These are phyloP conservation scores for Aureobasidium pullulans DNA, from an alignment of 2,329 filamentous ascomycete genomes.

Conservation along the genomic window DNA sequence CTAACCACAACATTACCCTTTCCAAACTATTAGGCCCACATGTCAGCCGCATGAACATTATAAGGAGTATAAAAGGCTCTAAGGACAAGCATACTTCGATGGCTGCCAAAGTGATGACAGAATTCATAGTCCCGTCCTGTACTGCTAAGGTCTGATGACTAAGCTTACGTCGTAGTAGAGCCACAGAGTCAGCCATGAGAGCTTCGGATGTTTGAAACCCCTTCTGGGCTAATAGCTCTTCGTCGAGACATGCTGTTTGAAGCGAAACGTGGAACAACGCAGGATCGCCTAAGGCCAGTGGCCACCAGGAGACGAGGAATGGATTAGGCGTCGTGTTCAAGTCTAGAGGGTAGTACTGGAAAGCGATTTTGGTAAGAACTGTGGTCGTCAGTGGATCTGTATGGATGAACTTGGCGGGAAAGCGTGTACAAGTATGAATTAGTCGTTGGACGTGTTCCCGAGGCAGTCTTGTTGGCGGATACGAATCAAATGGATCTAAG, in stretches of 20 bases:
- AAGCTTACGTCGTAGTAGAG: not conserved
- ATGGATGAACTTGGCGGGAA: not conserved
- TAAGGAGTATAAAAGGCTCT: not conserved
- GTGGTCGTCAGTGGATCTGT: not conserved
- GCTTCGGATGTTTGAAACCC: not conserved
- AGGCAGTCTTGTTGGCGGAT: constrained; percentile 3
- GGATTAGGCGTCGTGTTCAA: not conserved
- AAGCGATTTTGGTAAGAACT: constrained; percentile 10
- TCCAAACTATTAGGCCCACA: not conserved
- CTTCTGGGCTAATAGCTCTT: not conserved
- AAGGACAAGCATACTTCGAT: not conserved
- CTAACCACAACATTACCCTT: not conserved
- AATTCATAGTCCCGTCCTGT: constrained; percentile 9
- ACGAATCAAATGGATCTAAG: constrained; percentile 6
- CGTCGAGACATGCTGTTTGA: constrained; percentile 7
- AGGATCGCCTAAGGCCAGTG: constrained; percentile 2
- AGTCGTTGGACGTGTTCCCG: not conserved
- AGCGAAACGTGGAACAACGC: constrained; percentile 10
- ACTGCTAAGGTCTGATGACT: not conserved
- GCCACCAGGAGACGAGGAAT: constrained; percentile 6
- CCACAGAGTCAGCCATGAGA: constrained; percentile 6
- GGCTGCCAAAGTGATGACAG: constrained; percentile 6
- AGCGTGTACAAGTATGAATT: not conserved
- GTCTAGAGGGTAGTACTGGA: constrained; percentile 12
- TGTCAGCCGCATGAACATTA: not conserved